phyloP scores from a whole-genome alignment of 257 asterid genomes.

The Nicotiana tabacum region DNA sequence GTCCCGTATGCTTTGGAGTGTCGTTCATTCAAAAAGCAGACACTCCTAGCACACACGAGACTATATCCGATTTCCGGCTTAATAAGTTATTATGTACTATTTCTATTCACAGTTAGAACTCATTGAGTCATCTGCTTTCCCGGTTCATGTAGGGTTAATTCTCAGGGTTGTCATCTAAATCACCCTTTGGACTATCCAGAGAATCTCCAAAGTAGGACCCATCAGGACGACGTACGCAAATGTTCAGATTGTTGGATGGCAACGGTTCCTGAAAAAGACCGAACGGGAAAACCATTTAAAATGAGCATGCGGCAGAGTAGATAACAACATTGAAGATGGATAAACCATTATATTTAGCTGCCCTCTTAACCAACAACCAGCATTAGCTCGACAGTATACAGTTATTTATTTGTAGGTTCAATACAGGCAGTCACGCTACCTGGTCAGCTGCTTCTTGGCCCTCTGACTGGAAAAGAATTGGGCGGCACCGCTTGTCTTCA shows the following conservation, averaged over 20 bases:
- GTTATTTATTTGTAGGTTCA: neutral
- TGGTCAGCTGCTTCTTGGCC: constrained; percentile 59
- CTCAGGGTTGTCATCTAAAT: constrained; percentile 39
- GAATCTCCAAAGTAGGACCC: constrained; percentile 81
- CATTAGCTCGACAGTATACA: neutral
- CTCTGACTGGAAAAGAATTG: constrained; percentile 77
- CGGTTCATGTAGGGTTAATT: constrained; percentile 9
- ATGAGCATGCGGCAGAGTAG: neutral
- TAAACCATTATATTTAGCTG: neutral
- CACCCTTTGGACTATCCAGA: constrained; percentile 68
- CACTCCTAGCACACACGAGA: constrained; percentile 22
- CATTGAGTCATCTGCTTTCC: constrained; percentile 16
- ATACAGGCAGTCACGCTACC: constrained; percentile 30
- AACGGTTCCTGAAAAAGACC: constrained; percentile 43
- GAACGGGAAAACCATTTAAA: neutral
- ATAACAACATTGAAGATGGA: neutral
- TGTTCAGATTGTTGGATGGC: constrained; percentile 67
- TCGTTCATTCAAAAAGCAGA: constrained; percentile 44
- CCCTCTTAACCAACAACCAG: neutral
- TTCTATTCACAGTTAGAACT: constrained; percentile 33
- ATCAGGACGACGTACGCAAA: constrained; percentile 75
- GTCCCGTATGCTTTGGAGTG: constrained; percentile 24
- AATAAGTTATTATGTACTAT: constrained; percentile 26
- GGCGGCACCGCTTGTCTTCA: constrained; percentile 91
- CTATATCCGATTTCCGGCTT: constrained; percentile 28